phyloP scores from a whole-genome alignment of 2,329 filamentous ascomycete genomes.

The Stachybotrys elegans region DNA sequence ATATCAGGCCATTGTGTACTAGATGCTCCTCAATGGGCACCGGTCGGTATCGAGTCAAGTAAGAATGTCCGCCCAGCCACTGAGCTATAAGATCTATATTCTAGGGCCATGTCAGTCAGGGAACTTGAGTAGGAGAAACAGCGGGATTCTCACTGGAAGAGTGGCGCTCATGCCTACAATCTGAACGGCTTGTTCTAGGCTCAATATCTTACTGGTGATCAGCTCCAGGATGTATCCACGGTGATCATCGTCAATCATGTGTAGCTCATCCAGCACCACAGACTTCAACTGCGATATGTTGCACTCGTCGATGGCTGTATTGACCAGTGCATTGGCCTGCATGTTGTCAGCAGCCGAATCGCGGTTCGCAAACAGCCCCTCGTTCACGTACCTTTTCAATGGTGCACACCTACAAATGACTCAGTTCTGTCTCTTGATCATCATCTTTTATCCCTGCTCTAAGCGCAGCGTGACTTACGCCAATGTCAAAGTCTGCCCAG shows the following conservation, averaged over 20 bases:
- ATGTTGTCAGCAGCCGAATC: too few species aligned
- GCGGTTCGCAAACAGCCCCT: too few species aligned
- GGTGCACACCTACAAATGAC: too few species aligned
- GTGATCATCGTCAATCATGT: conserved; percentile 74
- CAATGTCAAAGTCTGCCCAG: conserved; percentile 73
- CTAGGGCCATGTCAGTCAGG: conserved; percentile 28
- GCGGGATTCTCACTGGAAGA: conserved; percentile 51
- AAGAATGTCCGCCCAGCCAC: conserved; percentile 68
- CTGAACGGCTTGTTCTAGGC: conserved; percentile 61
- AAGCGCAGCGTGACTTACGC: too few species aligned
- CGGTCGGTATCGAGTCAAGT: conserved; percentile 67
- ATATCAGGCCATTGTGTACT: conserved; percentile 61
- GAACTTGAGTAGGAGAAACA: neutral
- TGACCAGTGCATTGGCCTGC: conserved; percentile 71
- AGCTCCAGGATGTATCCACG: conserved; percentile 72
- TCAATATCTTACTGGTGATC: conserved; percentile 68
- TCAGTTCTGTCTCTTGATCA: too few species aligned
- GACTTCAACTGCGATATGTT: conserved; percentile 58
- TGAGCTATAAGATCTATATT: conserved; percentile 64
- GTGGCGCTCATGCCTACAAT: conserved; percentile 79
- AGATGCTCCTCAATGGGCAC: conserved; percentile 73
- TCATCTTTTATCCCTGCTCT: too few species aligned
- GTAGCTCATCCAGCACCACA: conserved; percentile 73
- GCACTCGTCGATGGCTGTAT: conserved; percentile 67
- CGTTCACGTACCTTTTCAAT: conserved; percentile 73